phyloP scores from a whole-genome alignment of 257 asterid species.

The Solanum lignicaule region DNA sequence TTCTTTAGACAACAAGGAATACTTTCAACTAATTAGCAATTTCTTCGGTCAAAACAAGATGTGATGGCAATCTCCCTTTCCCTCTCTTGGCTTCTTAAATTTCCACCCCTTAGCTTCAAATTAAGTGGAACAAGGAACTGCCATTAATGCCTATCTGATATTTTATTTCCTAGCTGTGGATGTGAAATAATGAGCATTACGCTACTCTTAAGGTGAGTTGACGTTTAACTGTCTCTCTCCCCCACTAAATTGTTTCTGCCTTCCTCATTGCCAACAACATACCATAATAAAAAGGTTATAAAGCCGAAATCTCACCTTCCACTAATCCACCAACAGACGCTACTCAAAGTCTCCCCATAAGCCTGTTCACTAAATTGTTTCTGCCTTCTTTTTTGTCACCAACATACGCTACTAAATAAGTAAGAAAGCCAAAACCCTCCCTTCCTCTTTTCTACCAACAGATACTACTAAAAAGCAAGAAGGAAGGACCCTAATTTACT shows the following conservation, averaged over 20 bases:
- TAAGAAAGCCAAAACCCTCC: neutral
- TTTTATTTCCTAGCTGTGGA: neutral
- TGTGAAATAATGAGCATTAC: neutral
- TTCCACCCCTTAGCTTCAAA: neutral
- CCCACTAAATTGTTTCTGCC: neutral
- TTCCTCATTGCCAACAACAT: neutral
- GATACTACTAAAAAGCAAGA: neutral
- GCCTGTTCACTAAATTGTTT: neutral
- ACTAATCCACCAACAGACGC: neutral
- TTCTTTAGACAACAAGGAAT: neutral
- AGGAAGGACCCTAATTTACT: neutral
- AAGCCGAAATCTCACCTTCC: neutral
- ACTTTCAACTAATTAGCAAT: neutral
- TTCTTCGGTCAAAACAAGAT: neutral
- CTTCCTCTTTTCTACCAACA: neutral
- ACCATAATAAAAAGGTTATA: neutral
- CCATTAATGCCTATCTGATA: neutral
- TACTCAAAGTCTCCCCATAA: neutral
- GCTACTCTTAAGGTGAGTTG: neutral
- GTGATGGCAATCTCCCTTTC: neutral
- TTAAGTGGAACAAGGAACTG: neutral
- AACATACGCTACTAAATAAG: neutral
- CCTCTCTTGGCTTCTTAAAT: neutral
- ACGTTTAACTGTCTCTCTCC: neutral
- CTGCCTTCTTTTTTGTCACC: neutral